Evolutionary conservation across 192 early-diverging fungal species (phyloP).

Genomic region (Podila verticillata): DNA sequence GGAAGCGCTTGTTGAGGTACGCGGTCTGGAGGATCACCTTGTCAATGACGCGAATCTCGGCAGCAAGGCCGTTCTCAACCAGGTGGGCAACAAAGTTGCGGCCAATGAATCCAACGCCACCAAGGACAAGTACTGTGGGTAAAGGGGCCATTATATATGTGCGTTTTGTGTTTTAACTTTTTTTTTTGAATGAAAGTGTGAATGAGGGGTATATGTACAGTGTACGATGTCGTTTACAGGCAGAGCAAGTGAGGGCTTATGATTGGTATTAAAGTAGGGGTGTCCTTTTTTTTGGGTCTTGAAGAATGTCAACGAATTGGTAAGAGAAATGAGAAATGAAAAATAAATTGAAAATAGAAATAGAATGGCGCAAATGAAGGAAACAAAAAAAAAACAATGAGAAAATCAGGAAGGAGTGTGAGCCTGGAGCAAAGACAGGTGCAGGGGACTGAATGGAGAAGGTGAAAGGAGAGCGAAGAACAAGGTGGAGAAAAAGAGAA

Average conservation of each 20-base stretch:
- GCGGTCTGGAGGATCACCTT: slow-evolving; percentile 84
- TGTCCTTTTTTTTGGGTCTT: no score
- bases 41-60: slow-evolving; percentile 77
- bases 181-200: not conserved
- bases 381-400: not conserved
- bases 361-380: not conserved
- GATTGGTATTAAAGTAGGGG: no score
- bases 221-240: no score
- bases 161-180: not conserved
- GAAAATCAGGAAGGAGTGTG: not conserved
- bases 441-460: not conserved
- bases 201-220: not conserved
- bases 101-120: slow-evolving; percentile 89
- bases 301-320: not conserved
- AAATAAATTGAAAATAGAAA: not conserved
- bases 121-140: slow-evolving; percentile 78
- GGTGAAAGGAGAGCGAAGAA: no score
- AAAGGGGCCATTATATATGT: slow-evolving; percentile 40
- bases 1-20: slow-evolving; percentile 70
- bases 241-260: not conserved
- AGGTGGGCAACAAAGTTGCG: slow-evolving; percentile 80
- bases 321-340: not conserved
- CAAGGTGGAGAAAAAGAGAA: not conserved
- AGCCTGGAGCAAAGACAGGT: not conserved
- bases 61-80: slow-evolving; percentile 72